phyloP scores from a whole-genome alignment of 495 filamentous ascomycete genomes.

The Aspergillus wentii region DNA sequence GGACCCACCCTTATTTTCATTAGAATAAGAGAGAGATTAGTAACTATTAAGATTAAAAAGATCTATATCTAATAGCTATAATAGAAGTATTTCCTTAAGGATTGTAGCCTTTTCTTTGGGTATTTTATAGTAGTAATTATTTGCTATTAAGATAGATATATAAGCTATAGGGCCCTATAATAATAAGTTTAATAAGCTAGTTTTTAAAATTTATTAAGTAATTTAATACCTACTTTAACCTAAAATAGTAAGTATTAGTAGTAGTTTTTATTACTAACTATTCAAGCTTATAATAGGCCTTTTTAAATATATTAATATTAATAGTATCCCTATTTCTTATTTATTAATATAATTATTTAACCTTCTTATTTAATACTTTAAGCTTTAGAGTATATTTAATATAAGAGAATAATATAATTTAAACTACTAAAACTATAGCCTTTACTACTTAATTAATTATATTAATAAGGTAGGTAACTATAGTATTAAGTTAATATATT shows the following conservation, averaged over 20 bases:
- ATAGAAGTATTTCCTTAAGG: neutral
- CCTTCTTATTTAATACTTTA: too few relatives aligned
- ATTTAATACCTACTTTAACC: neutral
- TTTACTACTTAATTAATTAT: too few relatives aligned
- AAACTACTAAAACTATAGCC: too few relatives aligned
- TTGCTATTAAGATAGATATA: neutral
- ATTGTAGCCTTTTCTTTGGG: too few relatives aligned
- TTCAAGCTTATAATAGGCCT: neutral
- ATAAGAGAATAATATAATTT: neutral
- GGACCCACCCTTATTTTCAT: too few relatives aligned
- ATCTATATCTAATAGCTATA: neutral
- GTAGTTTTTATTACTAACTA: neutral
- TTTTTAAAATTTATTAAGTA: too few relatives aligned
- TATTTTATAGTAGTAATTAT: neutral
- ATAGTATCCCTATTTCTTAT: conserved; percentile 1
- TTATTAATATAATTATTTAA: neutral
- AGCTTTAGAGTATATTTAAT: neutral
- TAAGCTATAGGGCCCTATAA: too few relatives aligned
- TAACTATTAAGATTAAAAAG: neutral
- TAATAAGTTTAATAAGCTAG: too few relatives aligned
- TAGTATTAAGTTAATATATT: too few relatives aligned
- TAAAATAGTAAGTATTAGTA: neutral
- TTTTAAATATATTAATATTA: conserved; percentile 1
- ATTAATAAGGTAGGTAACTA: too few relatives aligned
- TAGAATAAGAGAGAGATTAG: neutral